A percentile compares a stretch with the other conserved stretches of the same genome.
Conservation (phyloP, 1,284 basidiomycete genomes). For the Cutaneotrichosporon daszewskae region DNA sequence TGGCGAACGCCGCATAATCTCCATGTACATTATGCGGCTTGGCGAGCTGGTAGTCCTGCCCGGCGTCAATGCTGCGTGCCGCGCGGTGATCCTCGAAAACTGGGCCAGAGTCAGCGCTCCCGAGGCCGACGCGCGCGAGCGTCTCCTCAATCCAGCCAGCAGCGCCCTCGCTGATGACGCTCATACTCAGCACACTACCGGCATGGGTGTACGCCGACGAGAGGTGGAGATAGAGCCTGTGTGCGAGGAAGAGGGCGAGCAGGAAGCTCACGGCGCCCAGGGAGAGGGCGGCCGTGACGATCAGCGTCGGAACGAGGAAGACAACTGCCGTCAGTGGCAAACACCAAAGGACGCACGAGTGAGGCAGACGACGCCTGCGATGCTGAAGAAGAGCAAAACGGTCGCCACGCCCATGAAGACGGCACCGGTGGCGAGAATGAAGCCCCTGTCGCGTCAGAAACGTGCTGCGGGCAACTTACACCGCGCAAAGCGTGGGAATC, state of each 20-base stretch:
- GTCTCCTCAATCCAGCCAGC: slow-evolving; percentile 28
- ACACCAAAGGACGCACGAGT: slow-evolving; percentile 15
- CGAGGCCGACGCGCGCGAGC: slow-evolving; percentile 18
- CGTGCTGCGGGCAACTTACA: slow-evolving; percentile 17
- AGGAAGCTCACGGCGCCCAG: slow-evolving; percentile 23
- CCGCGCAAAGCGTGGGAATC: slow-evolving; percentile 28
- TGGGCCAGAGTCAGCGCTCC: too few species aligned
- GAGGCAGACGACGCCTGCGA: slow-evolving; percentile 21
- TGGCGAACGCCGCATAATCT: too few species aligned
- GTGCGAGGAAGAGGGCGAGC: slow-evolving; percentile 34
- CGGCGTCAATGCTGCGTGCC: too few species aligned
- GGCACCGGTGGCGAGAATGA: slow-evolving; percentile 17
- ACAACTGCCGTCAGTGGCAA: slow-evolving; percentile 19
- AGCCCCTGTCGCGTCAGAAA: slow-evolving; percentile 20
- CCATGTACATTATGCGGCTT: too few species aligned
- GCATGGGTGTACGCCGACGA: not conserved
- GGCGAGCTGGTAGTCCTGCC: not conserved
- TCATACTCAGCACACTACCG: not conserved
- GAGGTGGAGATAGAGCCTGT: slow-evolving; percentile 39
- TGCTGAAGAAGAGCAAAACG: slow-evolving; percentile 21
- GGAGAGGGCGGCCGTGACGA: slow-evolving; percentile 31
- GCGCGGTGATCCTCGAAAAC: too few species aligned
- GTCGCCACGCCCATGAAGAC: slow-evolving; percentile 23
- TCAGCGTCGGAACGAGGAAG: slow-evolving; percentile 34
- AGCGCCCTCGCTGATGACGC: not conserved